Base-by-base conservation (phyloP, 1,284 basidiomycete genomes). In the Amylostereum chailletii region DNA sequence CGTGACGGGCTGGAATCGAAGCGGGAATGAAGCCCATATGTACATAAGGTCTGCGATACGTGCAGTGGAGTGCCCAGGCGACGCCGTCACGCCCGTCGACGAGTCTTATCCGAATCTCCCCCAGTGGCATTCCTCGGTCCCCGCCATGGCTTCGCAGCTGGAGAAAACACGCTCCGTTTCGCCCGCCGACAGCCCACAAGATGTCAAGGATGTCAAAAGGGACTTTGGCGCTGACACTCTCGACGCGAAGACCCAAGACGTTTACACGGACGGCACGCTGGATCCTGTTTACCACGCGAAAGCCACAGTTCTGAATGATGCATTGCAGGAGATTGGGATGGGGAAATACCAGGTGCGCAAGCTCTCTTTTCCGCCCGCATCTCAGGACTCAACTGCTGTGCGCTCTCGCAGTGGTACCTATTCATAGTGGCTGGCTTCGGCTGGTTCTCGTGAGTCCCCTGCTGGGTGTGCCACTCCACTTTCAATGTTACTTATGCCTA, bases 291-390 rank as follows among this genome's bases (percentile, higher is more conserved):
- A 86, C 55, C 72, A 74, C 51, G 77, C 73, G 26, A 86, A 86
- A 54, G 79, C 81, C 1, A 66, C 69, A 3, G 65, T 85, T 5
- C 62, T 87, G 50, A 86, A 86, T 53, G 71, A 76, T 48, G 83
- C 82, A 0, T 67, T 88, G 8, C 79, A 83, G 59, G 77, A 83
- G 47, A 80, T 86, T 42, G 84, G 84, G 3, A 85, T 86, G 77
- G 85, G 85, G 3, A 75, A 69, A 49, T 86, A 86, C 58, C 83
- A 86, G 68, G 77, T 77, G 52, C 49, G 68, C 48, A 39, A 49
- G 29, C n/a, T 45, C 42, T 38, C 19, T 19, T n/a, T 52, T 9
- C 27, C 36, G 33, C 19, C 29, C 10, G 43, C 8, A 29, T 10
- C 38, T 3, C 26, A 27, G 2, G 27, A 19, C 19, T 19, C 19